Evolutionary conservation across 1,284 basidiomycete species (phyloP), one percentile per base, ranked within the genome.

Genomic region (Farysia itapuensis): DNA sequence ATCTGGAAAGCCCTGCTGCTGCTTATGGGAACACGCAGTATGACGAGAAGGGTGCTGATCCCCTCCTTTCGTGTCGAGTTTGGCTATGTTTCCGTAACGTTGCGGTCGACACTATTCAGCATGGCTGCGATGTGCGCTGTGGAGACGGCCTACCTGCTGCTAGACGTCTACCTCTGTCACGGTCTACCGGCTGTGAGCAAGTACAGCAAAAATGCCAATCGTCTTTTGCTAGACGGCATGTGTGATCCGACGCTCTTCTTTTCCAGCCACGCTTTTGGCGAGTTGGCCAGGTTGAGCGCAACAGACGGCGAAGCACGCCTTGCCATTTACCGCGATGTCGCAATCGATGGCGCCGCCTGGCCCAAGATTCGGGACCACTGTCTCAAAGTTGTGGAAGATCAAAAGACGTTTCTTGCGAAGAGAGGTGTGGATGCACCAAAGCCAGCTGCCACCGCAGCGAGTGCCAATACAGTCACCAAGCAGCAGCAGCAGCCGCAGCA

Each of bases 101-200:
- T 63, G 8, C 54, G 56, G 9, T 32, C 37, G 2, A 34, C 44
- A 4, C 37, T 51, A 14, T 45, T 63, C 20, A 44, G 57, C 20
- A 31, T 64, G 1, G 57, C 48, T 2, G 43, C 61, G 4, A 30
- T 58, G 1, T 60, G 46, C 23, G 48, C 45, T 3, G 39, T 49
- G 2, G 52, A 70, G 22, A 64, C 56, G 3, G 60, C 60, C 7
- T 50, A 58, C n/a, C 18, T 53, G 42, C 46, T 70, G 3, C 41
- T 70, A 22, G 64, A 70, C 35, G 56, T 67, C 26, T 70, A 70
- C 33, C 64, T 67, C 37, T 40, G 65, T n/a, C 67, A 70, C 20
- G 58, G 64, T 2, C 43, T 70, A 3, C 21, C 40, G 13, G 24
- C 52, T 3, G 37, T 66, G 19, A 45, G 58, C 41, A 50, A 42